Evolutionary conservation across 345 rosid species (phyloP), one percentile per base, ranked within the genome.

Genomic region (Citrus unshiu): DNA sequence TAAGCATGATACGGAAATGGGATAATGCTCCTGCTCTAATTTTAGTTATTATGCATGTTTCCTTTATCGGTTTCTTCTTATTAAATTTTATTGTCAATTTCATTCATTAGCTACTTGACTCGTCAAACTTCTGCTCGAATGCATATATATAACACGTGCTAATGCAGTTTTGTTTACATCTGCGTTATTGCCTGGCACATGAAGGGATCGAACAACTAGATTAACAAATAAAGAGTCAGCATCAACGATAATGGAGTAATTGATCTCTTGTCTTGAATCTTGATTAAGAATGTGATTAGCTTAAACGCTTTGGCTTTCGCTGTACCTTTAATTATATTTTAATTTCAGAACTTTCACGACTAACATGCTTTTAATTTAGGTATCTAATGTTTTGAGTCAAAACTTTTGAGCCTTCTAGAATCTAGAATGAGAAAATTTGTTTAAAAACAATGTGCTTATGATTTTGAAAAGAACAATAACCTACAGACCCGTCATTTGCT

Each of bases 211-310:
- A 70, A 40, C 57, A 21, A 9, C 54, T 49, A 13, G 56, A 77
- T 77, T 37, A 80, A n/a, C 58, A 80, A 80, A 78, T 56, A 34
- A 74, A 60, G 13, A 57, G 66, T 27, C 51, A 46, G 78, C 77
- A 65, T 70, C 62, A 56, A 63, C 69, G 68, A 83, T 79, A 78
- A 77, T 76, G 80, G 71, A 58, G 35, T 51, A 59, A 51, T 58
- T 78, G 27, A 73, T 37, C 62, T 27, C 68, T 46, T 14, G 35
- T 27, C 67, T 35, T 59, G 2, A 73, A 21, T 70, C 54, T 58
- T 73, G 1, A 73, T 59, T 73, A 14, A 34, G 14, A 12, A 59
- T n/a, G 51, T 58, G 34, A 24, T n/a, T 73, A 14, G 29, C 43
- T 58, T 74, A 5, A 62, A 39, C 29, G n/a, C 2, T 40, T 29